Evolutionary conservation across 495 filamentous ascomycete genomes (phyloP).

Genomic region (Bacidia gigantensis): DNA sequence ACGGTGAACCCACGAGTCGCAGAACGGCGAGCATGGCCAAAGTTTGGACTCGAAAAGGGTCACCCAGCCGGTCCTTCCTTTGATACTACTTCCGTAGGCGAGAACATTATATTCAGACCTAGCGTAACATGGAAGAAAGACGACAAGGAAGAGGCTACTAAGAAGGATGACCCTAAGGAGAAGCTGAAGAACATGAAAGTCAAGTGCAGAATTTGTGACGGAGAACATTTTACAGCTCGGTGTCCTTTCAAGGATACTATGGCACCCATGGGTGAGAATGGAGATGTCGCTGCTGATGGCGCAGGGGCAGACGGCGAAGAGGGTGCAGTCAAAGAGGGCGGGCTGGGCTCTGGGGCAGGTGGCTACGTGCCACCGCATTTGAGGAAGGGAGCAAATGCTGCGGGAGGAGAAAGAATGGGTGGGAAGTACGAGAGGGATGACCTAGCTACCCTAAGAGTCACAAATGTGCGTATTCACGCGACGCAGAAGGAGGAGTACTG

Average conservation of each 20-base stretch:
- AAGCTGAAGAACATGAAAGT: constrained; percentile 97
- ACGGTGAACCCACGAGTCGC: constrained; percentile 93
- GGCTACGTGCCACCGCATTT: constrained; percentile 90
- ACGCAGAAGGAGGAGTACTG: not conserved
- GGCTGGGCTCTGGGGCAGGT: constrained; percentile 51
- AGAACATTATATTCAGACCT: constrained; percentile 94
- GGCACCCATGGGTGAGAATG: constrained; percentile 54
- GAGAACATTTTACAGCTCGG: constrained; percentile 95
- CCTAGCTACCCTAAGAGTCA: constrained; percentile 87
- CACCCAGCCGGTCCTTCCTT: constrained; percentile 51
- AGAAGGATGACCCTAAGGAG: constrained; percentile 66
- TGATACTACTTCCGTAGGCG: constrained; percentile 85
- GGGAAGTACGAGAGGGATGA: constrained; percentile 95
- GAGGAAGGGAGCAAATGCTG: constrained; percentile 49
- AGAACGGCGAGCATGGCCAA: constrained; percentile 78
- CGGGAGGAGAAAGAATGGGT: constrained; percentile 81
- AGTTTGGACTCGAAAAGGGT: constrained; percentile 79
- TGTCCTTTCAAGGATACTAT: constrained; percentile 82
- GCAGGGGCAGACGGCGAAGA: constrained; percentile 39
- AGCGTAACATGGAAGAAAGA: constrained; percentile 81
- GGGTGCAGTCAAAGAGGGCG: constrained; percentile 34
- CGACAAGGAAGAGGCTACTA: constrained; percentile 61
- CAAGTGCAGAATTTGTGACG: constrained; percentile 96
- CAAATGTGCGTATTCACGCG: constrained; percentile 57
- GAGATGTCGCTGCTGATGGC: constrained; percentile 34